Percentiles rank a stretch among this genome's conserved stretches.
Conservation (phyloP, 345 rosid species). For the Turritis glabra region DNA sequence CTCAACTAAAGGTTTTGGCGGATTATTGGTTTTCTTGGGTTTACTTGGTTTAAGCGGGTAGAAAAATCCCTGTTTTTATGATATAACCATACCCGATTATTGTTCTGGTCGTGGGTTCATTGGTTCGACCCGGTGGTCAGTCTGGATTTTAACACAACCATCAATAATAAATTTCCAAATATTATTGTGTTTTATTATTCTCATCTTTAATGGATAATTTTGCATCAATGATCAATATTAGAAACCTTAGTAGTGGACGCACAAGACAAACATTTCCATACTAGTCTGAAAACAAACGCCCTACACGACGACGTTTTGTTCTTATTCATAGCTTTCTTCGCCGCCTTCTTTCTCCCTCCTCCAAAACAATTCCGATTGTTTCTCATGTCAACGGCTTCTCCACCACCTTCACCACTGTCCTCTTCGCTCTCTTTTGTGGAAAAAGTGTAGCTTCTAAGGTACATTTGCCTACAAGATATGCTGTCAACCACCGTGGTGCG, state of each 20-base stretch:
- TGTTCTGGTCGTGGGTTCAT: too few relatives aligned
- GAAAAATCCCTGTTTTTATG: too few relatives aligned
- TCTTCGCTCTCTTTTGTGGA: conserved; percentile 41
- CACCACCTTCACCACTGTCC: neutral
- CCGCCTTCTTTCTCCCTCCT: neutral
- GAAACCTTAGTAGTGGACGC: conserved; percentile 14
- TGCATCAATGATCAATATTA: conserved; percentile 4
- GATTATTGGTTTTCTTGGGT: too few relatives aligned
- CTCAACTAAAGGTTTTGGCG: too few relatives aligned
- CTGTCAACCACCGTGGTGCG: conserved; percentile 48
- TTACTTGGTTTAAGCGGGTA: too few relatives aligned
- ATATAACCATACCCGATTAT: too few relatives aligned
- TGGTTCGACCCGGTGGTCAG: too few relatives aligned
- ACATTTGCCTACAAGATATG: conserved; percentile 76
- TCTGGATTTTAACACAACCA: neutral
- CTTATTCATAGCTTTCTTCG: neutral
- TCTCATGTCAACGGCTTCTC: neutral
- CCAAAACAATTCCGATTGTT: neutral
- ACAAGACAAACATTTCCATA: conserved; percentile 21
- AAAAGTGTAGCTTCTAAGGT: conserved; percentile 76
- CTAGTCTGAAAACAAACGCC: conserved; percentile 6
- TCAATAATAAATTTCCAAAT: neutral
- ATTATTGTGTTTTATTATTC: conserved; percentile 1
- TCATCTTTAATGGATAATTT: neutral
- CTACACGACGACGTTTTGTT: conserved; percentile 10